phyloP scores from a whole-genome alignment of 1,284 basidiomycete species.

The Cryptococcus depauperatus region DNA sequence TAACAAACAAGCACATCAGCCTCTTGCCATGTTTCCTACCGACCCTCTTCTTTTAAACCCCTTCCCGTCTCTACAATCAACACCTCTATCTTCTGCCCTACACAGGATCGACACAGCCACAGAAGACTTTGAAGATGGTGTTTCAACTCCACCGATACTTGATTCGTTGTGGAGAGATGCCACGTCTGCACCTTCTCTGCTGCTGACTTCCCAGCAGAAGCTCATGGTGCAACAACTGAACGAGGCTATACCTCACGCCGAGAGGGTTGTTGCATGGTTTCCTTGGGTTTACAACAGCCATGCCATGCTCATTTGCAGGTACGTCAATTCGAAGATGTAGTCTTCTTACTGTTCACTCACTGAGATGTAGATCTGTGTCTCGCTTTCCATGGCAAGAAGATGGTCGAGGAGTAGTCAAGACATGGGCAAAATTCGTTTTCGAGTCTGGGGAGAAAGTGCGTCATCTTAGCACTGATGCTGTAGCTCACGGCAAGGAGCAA shows the following conservation, averaged over 20 bases:
- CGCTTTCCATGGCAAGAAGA: slow-evolving; percentile 29
- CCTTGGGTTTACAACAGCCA: slow-evolving; percentile 38
- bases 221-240: slow-evolving; percentile 28
- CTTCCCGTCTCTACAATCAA: not conserved
- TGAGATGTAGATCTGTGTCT: slow-evolving; percentile 12
- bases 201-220: slow-evolving; percentile 27
- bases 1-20: slow-evolving; percentile 5
- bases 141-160: slow-evolving; percentile 8
- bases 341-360: too few relatives aligned
- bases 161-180: slow-evolving; percentile 7
- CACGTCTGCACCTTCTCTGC: slow-evolving; percentile 8
- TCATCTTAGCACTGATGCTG: not conserved
- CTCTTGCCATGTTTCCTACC: too few relatives aligned
- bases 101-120: not conserved
- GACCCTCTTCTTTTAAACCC: too few relatives aligned
- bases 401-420: slow-evolving; percentile 24
- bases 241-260: slow-evolving; percentile 22
- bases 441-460: slow-evolving; percentile 7
- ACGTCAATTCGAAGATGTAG: slow-evolving; percentile 6
- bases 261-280: slow-evolving; percentile 38
- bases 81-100: not conserved
- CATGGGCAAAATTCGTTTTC: slow-evolving; percentile 23
- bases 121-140: slow-evolving; percentile 3
- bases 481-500: slow-evolving; percentile 1
- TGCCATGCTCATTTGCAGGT: slow-evolving; percentile 35